Evolutionary conservation across 2,329 filamentous ascomycete genomes (phyloP).

Genomic region (Ophiostoma perfectum): DNA sequence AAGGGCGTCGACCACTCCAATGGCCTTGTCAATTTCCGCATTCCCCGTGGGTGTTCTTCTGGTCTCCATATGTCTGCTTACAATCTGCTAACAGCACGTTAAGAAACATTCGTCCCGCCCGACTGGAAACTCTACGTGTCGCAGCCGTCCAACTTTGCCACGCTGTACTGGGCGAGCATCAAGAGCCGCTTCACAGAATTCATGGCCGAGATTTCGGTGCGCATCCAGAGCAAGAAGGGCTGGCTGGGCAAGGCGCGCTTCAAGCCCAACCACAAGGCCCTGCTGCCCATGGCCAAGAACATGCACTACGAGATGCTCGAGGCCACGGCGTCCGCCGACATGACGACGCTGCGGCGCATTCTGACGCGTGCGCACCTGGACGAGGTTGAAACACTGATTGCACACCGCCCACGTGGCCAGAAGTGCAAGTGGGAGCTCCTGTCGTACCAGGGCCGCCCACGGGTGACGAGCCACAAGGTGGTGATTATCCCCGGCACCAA

Average conservation of each 20-base stretch:
- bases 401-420: slow-evolving; percentile 43
- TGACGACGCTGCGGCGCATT: slow-evolving; percentile 44
- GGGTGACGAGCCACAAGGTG: slow-evolving; percentile 52
- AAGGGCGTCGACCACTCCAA: slow-evolving; percentile 11
- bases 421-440: slow-evolving; percentile 51
- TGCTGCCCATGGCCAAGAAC: slow-evolving; percentile 50
- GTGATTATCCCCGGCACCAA: slow-evolving; percentile 42
- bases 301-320: slow-evolving; percentile 58
- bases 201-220: slow-evolving; percentile 37
- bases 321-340: slow-evolving; percentile 56
- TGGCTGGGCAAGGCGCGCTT: slow-evolving; percentile 41
- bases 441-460: slow-evolving; percentile 44
- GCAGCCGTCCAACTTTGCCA: slow-evolving; percentile 30
- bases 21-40: slow-evolving; percentile 24
- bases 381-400: slow-evolving; percentile 50
- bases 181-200: slow-evolving; percentile 37
- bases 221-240: slow-evolving; percentile 43
- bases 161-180: slow-evolving; percentile 37
- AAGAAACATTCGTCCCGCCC: slow-evolving; percentile 47
- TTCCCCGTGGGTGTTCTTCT: slow-evolving; percentile 22
- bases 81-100: neutral
- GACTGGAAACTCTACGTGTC: slow-evolving; percentile 36
- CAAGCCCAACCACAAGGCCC: slow-evolving; percentile 38
- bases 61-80: neutral
- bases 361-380: slow-evolving; percentile 49